Evolutionary conservation across 768 basidiomycete genomes (phyloP), one percentile per base, ranked within the genome.

Genomic region (Pleurotus cornucopiae): DNA sequence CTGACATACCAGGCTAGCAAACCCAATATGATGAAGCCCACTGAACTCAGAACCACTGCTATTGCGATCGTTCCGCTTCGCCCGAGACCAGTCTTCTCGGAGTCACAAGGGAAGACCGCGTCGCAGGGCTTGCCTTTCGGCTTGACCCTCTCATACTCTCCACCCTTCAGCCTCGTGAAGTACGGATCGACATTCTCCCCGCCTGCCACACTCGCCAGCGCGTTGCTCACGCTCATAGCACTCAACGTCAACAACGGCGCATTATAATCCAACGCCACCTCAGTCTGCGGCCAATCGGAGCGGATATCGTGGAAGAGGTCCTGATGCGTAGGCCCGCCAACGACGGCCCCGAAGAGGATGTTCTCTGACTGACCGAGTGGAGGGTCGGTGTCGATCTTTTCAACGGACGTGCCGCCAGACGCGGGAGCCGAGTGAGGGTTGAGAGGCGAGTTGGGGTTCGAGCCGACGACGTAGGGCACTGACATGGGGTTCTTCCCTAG

Each of bases 351-450:
- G 64, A 94, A 95, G 6, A 97, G 70, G 1, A 90, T 77, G 66
- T 94, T 83, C 0, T 87, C 82, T 67, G 90, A 88, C 57, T 84
- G 71, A 9, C 51, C 51, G 13, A 53, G 51, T 7, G 72, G 73
- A 1, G 94, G 94, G 46, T 77, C 78, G 2, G 84, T 88, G 67
- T 94, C 81, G 55, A 95, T 86, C 26, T 81, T 68, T 39, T 64
- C 70, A 60, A 89, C 80, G 62, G 92, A 81, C 55, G 79, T 76
- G 1, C 91, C 93, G 26, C 94, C 94, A 57, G 88, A 88, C 2
- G 95, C 89, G 73, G 89, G 79, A 1, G 93, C 94, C 4, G 89
- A 91, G 66, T 96, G 94, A 1, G 94, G 94, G 67, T 96, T 97
- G 46, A 78, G 71, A 0, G 94, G 94, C 11, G 95, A 89, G 66